These are phyloP conservation scores for Neopestalotiopsis clavispora DNA, from an alignment of 2,329 filamentous ascomycete genomes.

Conservation along the genomic window DNA sequence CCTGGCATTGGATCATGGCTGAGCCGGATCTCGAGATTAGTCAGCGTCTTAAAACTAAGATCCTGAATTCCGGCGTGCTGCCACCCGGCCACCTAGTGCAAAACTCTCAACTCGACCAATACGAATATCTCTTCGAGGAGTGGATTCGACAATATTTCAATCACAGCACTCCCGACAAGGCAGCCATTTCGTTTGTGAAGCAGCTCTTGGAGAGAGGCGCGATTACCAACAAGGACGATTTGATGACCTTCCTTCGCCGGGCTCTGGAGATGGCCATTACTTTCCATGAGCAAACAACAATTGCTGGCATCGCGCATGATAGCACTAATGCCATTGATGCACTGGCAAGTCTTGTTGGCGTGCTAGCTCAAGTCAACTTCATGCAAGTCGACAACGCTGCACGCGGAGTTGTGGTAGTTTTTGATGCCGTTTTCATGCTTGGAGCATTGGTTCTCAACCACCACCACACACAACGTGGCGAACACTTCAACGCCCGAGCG, in stretches of 20 bases:
- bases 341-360: constrained; percentile 78
- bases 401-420: constrained; percentile 69
- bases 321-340: constrained; percentile 73
- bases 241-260: constrained; percentile 78
- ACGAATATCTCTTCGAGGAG: constrained; percentile 95
- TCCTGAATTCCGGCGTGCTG: constrained; percentile 45
- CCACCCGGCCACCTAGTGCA: constrained; percentile 54
- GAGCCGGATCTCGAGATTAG: constrained; percentile 69
- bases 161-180: constrained; percentile 74
- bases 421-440: constrained; percentile 81
- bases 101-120: constrained; percentile 73
- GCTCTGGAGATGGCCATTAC: constrained; percentile 81
- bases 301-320: constrained; percentile 63
- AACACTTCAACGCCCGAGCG: constrained; percentile 83
- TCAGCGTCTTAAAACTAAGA: constrained; percentile 73
- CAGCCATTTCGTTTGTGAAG: constrained; percentile 76
- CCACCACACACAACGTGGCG: constrained; percentile 80
- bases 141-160: constrained; percentile 87
- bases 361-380: constrained; percentile 75
- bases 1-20: constrained; percentile 81
- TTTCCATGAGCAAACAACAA: constrained; percentile 74
- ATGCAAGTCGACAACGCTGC: constrained; percentile 63
- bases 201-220: constrained; percentile 79
- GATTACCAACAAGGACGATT: constrained; percentile 76
- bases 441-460: constrained; percentile 82